These are phyloP conservation scores for Cubamyces sp. DNA, from an alignment of 768 basidiomycete genomes.

Conservation along the genomic window DNA sequence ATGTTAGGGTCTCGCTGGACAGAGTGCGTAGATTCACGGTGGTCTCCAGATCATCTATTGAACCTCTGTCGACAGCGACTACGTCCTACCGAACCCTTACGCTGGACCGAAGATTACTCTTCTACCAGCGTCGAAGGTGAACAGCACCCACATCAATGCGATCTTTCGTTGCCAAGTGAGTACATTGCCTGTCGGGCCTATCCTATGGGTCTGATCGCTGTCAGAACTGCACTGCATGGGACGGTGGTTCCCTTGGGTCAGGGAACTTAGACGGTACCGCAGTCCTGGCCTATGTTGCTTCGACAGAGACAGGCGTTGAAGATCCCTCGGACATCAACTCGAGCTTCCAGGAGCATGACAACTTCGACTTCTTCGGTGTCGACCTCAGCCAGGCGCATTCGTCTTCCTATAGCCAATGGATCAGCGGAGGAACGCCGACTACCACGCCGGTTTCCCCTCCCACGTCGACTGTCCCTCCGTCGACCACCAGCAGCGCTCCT, in stretches of 20 bases:
- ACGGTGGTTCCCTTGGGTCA: conserved; percentile 33
- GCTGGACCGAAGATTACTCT: conserved; percentile 33
- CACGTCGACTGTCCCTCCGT: conserved; percentile 11
- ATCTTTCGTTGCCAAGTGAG: conserved; percentile 38
- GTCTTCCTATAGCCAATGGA: conserved; percentile 27
- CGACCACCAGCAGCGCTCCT: conserved; percentile 17
- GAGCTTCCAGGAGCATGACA: conserved; percentile 35
- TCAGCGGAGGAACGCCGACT: conserved; percentile 18
- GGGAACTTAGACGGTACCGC: conserved; percentile 31
- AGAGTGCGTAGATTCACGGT: conserved; percentile 21
- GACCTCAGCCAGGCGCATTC: conserved; percentile 32
- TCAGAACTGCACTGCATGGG: conserved; percentile 37
- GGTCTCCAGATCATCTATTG: neutral
- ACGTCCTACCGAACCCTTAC: conserved; percentile 31
- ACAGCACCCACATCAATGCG: conserved; percentile 35
- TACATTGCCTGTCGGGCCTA: neutral
- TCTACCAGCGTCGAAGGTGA: conserved; percentile 30
- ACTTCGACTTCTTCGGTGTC: conserved; percentile 35
- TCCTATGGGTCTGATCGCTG: neutral
- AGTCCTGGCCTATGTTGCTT: conserved; percentile 34
- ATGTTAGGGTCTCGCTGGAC: conserved; percentile 35
- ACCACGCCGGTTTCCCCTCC: conserved; percentile 9
- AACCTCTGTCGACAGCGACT: conserved; percentile 24
- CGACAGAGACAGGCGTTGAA: conserved; percentile 27
- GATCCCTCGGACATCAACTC: conserved; percentile 34